Conservation (phyloP, 371 early-diverging fungal genomes). For the Zychaea mexicana region DNA sequence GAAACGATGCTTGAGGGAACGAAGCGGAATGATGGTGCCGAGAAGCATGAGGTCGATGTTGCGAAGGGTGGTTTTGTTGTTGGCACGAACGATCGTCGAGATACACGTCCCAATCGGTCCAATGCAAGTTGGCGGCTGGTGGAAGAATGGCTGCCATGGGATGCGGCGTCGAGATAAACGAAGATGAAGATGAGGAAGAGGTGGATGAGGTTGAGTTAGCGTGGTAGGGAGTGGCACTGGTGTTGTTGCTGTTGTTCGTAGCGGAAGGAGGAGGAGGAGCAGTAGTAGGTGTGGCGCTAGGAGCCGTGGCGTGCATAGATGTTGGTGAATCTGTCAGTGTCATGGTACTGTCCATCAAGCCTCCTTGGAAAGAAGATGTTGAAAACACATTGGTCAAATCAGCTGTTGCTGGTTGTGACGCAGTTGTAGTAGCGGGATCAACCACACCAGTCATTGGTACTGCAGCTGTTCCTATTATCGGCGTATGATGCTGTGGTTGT, state of each 20-base stretch:
- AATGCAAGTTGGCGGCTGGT: conserved; percentile 5
- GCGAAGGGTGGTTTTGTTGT: neutral
- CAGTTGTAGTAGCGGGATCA: too few relatives aligned
- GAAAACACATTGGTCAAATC: neutral
- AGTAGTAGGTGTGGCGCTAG: neutral
- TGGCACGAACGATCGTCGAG: neutral
- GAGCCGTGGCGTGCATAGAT: neutral
- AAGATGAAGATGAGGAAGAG: conserved; percentile 10
- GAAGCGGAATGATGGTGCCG: conserved; percentile 3
- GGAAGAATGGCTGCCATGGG: conserved; percentile 9
- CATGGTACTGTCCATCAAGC: neutral
- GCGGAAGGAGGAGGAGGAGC: neutral
- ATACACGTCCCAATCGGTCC: conserved; percentile 14
- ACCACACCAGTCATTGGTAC: too few relatives aligned
- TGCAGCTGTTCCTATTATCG: too few relatives aligned
- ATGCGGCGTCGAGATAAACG: conserved; percentile 11
- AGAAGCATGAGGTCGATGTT: neutral
- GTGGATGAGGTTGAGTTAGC: conserved; percentile 11
- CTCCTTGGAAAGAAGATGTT: neutral
- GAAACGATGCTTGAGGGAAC: conserved; percentile 2
- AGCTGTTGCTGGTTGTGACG: neutral
- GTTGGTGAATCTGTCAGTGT: conserved; percentile 1
- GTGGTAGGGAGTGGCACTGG: neutral
- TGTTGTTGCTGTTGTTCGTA: conserved; percentile 1
- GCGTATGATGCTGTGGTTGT: neutral